These are phyloP conservation scores for Mortierella sp. DNA, from an alignment of 371 early-diverging fungal species.

Conservation along the genomic window DNA sequence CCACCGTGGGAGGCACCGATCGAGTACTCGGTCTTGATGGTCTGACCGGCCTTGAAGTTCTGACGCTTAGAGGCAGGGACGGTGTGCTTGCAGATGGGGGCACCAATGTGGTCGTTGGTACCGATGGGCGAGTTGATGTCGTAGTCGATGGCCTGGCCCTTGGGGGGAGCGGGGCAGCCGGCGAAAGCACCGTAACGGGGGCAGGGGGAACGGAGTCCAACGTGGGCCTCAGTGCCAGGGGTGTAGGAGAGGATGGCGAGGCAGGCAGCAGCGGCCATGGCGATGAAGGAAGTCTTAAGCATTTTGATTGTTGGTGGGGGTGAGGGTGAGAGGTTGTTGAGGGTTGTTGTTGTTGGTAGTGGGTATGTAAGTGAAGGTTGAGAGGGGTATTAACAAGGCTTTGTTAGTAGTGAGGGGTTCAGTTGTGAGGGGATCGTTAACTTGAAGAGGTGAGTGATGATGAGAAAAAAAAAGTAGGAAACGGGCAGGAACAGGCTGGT, in stretches of 20 bases:
- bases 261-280: conserved; percentile 27
- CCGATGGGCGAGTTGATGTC: conserved; percentile 54
- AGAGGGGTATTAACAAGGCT: conserved; percentile 29
- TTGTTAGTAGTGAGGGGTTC: conserved; percentile 21
- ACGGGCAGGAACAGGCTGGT: background rate
- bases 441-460: conserved; percentile 1
- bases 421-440: conserved; percentile 17
- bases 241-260: conserved; percentile 19
- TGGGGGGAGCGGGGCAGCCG: conserved; percentile 48
- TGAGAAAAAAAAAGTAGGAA: conserved; percentile 25
- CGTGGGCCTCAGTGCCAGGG: conserved; percentile 36
- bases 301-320: conserved; percentile 11
- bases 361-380: conserved; percentile 11
- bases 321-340: background rate
- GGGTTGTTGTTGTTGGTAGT: background rate
- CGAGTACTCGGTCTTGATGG: conserved; percentile 41
- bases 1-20: conserved; percentile 63
- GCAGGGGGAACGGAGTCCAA: conserved; percentile 41
- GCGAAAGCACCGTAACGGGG: conserved; percentile 28
- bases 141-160: conserved; percentile 42
- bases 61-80: conserved; percentile 27
- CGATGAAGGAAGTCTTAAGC: conserved; percentile 18
- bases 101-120: background rate
- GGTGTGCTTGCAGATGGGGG: conserved; percentile 50
- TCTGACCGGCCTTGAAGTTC: conserved; percentile 47